Evolutionary conservation across 768 basidiomycete species (phyloP).

Genomic region (Tricholoma flavovirens): DNA sequence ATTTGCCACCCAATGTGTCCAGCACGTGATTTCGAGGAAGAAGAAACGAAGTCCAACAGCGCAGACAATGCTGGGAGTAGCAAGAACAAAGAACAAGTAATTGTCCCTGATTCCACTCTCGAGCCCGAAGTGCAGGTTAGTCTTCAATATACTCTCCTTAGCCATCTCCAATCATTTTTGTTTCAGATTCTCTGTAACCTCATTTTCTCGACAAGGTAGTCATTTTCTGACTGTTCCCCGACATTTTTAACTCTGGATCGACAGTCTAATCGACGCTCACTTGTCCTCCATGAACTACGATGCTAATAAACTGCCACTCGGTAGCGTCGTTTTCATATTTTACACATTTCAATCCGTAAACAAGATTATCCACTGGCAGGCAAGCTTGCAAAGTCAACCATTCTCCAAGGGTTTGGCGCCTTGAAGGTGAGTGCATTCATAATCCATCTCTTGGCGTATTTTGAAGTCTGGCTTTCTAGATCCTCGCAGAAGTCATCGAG

Average conservation of each 20-base stretch:
- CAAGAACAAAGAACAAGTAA: conserved; percentile 25
- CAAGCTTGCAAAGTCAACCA: conserved; percentile 56
- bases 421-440: conserved; percentile 36
- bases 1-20: not conserved
- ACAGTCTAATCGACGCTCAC: conserved; percentile 46
- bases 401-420: conserved; percentile 52
- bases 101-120: conserved; percentile 44
- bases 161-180: not conserved
- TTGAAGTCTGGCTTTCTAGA: conserved; percentile 19
- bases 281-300: conserved; percentile 63
- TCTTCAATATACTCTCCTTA: not conserved
- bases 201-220: conserved; percentile 47
- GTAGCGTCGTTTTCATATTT: conserved; percentile 19
- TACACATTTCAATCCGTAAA: conserved; percentile 1
- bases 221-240: not conserved
- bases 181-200: conserved; percentile 39
- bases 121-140: conserved; percentile 39
- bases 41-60: conserved; percentile 24
- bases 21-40: conserved; percentile 54
- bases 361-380: conserved; percentile 27
- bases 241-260: not conserved
- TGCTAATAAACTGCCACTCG: conserved; percentile 57
- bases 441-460: not conserved
- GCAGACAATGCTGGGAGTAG: conserved; percentile 22
- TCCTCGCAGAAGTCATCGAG: conserved; percentile 47